Evolutionary conservation across 495 filamentous ascomycete species (phyloP).

Genomic region (Xylaria sp.): DNA sequence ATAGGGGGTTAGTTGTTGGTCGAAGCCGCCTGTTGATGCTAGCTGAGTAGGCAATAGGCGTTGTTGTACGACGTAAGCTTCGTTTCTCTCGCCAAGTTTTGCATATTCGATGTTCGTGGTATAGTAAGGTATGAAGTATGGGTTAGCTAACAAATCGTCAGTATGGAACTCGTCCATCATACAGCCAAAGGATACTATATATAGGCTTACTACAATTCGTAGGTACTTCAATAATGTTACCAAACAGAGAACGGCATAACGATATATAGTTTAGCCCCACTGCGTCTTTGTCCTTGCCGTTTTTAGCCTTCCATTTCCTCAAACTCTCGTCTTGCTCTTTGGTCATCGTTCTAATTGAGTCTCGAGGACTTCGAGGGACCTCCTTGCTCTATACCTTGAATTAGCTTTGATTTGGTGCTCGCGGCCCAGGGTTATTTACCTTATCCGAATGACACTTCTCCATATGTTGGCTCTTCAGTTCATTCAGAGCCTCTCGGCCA

Average conservation of each 20-base stretch:
- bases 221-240: background rate
- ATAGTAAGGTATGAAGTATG: slow-evolving; percentile 7
- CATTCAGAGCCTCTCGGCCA: background rate
- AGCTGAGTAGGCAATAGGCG: background rate
- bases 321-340: background rate
- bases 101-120: background rate
- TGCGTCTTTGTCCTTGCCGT: background rate
- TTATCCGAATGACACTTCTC: background rate
- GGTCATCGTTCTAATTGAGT: slow-evolving; percentile 18
- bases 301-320: background rate
- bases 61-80: background rate
- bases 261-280: background rate
- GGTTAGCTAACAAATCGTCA: slow-evolving; percentile 6
- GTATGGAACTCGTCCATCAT: background rate
- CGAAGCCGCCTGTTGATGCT: background rate
- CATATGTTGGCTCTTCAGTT: background rate
- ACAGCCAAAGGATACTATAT: too few species aligned
- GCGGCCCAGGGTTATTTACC: background rate
- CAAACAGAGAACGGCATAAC: slow-evolving; percentile 12
- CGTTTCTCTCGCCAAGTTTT: background rate
- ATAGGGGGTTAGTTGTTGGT: background rate
- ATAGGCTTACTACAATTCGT: background rate
- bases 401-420: background rate
- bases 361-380: background rate
- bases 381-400: background rate